Evolutionary conservation across 2,329 filamentous ascomycete species (phyloP), one percentile per base, ranked within the genome.

Genomic region (Cercospora brassicicola): DNA sequence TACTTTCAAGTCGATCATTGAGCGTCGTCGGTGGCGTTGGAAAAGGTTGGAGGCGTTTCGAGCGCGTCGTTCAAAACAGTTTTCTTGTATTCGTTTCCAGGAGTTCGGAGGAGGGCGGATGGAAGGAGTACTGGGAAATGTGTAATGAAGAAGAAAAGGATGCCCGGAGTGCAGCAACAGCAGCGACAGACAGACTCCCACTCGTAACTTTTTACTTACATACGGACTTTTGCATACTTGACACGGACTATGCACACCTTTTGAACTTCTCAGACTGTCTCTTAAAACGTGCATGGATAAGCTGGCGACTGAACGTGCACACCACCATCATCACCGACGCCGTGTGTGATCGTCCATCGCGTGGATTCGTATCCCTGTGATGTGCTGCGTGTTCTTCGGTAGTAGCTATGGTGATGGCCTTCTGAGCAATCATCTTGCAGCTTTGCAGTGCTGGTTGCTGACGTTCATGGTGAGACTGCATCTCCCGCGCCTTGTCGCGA

Each of bases 341-440:
- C 48, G 11, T 26, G 48, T 55, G 23, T 55, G 48, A 55, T 55
- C 48, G 48, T 28, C 48, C 11, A 23, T 55, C 23, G 48, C 48
- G 48, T 26, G 48, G 11, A 55, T 28, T 42, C 48, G 48, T n/a
- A 55, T 28, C 48, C 48, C 48, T 55, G 48, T 55, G 59, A 30
- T 20, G n/a, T 39, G 28, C 26, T 64, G 62, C 33, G 31, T 28
- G 23, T 59, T 64, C 62, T 64, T 64, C 62, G 62, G 62, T 48
- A 64, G 62, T 64, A 57, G 53, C 33, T 64, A 64, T 64, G 62
- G 62, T 23, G 53, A 64, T 39, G 62, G 45, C 5, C 9, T 7
- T 4, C 55, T 36, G 31, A 10, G 28, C 45, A 51, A 23, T 51
- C 45, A 51, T 26, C 45, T 20, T 23, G 45, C 45, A 23, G 10